phyloP scores from a whole-genome alignment of 371 early-diverging fungal species.

The Mortierella sp. region DNA sequence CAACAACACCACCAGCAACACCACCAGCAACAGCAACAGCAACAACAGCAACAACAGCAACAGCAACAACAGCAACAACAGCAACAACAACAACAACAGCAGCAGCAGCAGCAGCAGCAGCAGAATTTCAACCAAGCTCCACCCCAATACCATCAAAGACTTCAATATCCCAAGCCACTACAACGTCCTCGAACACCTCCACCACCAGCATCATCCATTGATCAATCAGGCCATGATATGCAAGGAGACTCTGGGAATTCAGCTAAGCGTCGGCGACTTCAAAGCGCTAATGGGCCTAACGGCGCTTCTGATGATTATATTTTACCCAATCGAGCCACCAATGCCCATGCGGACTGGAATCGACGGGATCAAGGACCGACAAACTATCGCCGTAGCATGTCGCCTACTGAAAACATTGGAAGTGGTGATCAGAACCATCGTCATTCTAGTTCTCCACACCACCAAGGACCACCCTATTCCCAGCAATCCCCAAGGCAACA shows the following conservation, averaged over 20 bases:
- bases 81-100: conserved; percentile 21
- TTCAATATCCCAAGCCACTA: conserved; percentile 44
- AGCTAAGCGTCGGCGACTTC: conserved; percentile 46
- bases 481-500: conserved; percentile 26
- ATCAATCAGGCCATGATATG: conserved; percentile 22
- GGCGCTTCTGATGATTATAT: conserved; percentile 42
- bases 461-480: conserved; percentile 28
- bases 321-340: conserved; percentile 23
- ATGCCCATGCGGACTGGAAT: conserved; percentile 37
- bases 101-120: conserved; percentile 14
- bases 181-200: conserved; percentile 39
- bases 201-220: conserved; percentile 17
- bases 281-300: conserved; percentile 19
- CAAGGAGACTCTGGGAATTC: conserved; percentile 41
- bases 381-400: conserved; percentile 42
- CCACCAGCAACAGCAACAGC: conserved; percentile 17
- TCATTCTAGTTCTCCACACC: conserved; percentile 30
- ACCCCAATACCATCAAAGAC: conserved; percentile 35
- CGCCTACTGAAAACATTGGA: conserved; percentile 41
- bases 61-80: conserved; percentile 25
- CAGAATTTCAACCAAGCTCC: conserved; percentile 29
- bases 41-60: conserved; percentile 23
- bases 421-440: conserved; percentile 23
- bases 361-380: conserved; percentile 19
- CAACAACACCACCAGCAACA: conserved; percentile 28